phyloP scores from a whole-genome alignment of 208 protist genomes.

The Crithidia sp. region DNA sequence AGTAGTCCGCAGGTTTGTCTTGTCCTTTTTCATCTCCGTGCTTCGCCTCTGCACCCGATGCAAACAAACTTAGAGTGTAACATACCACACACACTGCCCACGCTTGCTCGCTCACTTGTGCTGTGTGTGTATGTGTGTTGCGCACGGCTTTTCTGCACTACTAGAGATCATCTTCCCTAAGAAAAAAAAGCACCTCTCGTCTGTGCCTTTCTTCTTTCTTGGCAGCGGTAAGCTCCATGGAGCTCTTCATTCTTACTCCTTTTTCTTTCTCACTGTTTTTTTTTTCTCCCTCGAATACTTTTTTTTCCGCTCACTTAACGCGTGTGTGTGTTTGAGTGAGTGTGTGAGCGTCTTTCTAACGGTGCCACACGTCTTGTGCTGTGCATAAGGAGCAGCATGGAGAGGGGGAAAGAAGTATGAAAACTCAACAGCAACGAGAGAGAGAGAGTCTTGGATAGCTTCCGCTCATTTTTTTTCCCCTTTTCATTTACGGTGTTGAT shows the following conservation, averaged over 20 bases:
- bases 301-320: neutral
- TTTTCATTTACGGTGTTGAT: too few relatives aligned
- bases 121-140: neutral
- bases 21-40: too few relatives aligned
- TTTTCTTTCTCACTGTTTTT: neutral
- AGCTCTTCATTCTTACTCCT: neutral
- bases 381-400: too few relatives aligned
- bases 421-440: too few relatives aligned
- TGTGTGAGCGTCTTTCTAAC: too few relatives aligned
- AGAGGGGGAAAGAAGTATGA: too few relatives aligned
- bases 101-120: neutral
- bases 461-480: too few relatives aligned
- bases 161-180: constrained; percentile 7
- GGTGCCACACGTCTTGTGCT: too few relatives aligned
- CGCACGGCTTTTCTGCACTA: neutral
- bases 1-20: too few relatives aligned
- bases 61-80: too few relatives aligned
- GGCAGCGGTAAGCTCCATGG: neutral
- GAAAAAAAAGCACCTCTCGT: neutral
- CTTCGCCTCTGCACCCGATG: too few relatives aligned
- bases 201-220: neutral
- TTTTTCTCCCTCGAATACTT: neutral
- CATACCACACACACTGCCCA: neutral
- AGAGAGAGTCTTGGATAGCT: too few relatives aligned
- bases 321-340: neutral